A percentile compares a stretch with the other conserved stretches of the same genome.
These are phyloP conservation scores for Chalara sp. DNA, from an alignment of 2,329 filamentous ascomycete species.

Conservation along the genomic window DNA sequence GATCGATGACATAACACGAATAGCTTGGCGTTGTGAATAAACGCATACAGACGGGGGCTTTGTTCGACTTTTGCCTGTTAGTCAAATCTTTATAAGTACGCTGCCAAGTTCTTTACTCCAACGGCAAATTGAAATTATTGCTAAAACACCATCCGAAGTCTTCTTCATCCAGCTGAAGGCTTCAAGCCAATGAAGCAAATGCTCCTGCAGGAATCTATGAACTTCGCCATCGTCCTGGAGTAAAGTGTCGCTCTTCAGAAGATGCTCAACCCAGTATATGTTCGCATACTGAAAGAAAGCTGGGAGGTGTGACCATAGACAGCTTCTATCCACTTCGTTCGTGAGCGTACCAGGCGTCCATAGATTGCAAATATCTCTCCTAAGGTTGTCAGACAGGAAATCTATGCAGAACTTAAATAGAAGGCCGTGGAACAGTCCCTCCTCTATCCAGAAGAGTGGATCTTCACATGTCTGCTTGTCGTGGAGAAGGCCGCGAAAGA, in stretches of 20 bases:
- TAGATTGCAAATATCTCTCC: slow-evolving; percentile 16
- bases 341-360: slow-evolving; percentile 6
- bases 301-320: slow-evolving; percentile 6
- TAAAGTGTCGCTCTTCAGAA: slow-evolving; percentile 19
- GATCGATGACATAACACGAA: background rate
- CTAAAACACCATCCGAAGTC: background rate
- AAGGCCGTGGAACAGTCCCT: no score
- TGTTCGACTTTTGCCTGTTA: background rate
- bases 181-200: slow-evolving; percentile 29
- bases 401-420: no score
- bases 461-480: no score
- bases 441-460: no score
- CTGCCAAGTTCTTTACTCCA: background rate
- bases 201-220: slow-evolving; percentile 28
- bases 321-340: background rate
- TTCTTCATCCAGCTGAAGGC: background rate
- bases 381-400: no score
- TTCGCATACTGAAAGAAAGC: slow-evolving; percentile 18
- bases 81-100: background rate
- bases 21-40: background rate
- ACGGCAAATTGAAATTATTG: background rate
- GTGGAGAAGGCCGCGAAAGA: no score
- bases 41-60: background rate
- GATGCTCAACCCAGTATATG: slow-evolving; percentile 19
- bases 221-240: slow-evolving; percentile 23